Base-by-base conservation (phyloP, 805 yeast species). In the Yarrowia deformans region DNA sequence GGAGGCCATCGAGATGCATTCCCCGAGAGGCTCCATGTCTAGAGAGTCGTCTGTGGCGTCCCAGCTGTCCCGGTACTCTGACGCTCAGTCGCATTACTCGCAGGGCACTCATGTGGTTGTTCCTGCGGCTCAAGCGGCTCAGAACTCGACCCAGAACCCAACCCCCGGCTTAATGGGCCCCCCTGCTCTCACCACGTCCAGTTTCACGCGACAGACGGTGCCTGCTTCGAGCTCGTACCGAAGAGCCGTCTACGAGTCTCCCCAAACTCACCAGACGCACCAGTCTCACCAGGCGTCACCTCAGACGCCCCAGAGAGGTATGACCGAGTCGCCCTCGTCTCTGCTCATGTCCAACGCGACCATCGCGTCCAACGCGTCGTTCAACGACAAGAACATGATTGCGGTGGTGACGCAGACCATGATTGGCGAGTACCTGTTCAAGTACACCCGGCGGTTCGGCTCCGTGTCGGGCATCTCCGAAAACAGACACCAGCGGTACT, bases 381-480 rank as follows among this genome's bases (percentile, higher is more conserved):
- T 74, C 54, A 71, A 45, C 46, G 76, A 88, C 72, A 85, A 86
- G 60, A 87, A 88, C 52, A 90, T 90, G 84, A 88, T 90, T 72
- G 92, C 92, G 2, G 93, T 94, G 1, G 85, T 94, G 69, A 90
- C 98, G 0, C 98, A 94, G 79, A 90, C 95, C 4, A 93, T 94
- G 54, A 90, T 93, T 77, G 99, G 99, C 67, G 98, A 94, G 76
- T 91, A 87, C 72, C 81, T 93, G 70, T 88, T 84, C 84, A 94
- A 94, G 78, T 93, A 93, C 77, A 91, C 89, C 77, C 87, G 95
- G 70, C 87, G 87, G 71, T 89, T 93, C 16, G 81, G 91, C 63
- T 88, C 91, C 46, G 78, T 83, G 8, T 75, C 75, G 52, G 84
- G 89, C 1, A 83, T 91, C 23, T 85, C 94, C 0, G 95, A 92